Conservation (phyloP, 352 stramenopile genomes). For the Nothophytophthora sp. region DNA sequence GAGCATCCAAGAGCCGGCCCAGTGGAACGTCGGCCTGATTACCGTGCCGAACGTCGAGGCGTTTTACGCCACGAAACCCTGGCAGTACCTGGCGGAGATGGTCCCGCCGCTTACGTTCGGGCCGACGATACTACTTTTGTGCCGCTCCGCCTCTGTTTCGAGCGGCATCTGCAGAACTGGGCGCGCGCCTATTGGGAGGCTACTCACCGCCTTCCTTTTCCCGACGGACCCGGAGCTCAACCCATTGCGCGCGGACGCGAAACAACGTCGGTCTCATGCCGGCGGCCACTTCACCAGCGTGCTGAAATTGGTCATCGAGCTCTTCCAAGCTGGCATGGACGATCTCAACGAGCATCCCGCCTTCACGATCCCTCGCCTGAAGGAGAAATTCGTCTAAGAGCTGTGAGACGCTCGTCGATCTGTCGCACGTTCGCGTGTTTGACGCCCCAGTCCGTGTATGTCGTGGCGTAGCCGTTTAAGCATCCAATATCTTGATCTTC, state of each 20-base stretch:
- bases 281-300: not conserved
- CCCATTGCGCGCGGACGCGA: not conserved
- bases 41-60: not conserved
- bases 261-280: slow-evolving; percentile 1
- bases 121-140: not conserved
- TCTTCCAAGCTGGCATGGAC: slow-evolving; percentile 1
- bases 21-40: not conserved
- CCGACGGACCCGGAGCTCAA: not conserved
- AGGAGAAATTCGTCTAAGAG: not conserved
- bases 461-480: not conserved
- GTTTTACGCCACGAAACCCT: slow-evolving; percentile 1
- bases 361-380: not conserved
- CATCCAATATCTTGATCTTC: too few relatives aligned
- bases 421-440: not conserved
- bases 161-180: not conserved
- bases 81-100: not conserved
- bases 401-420: not conserved
- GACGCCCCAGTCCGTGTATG: not conserved
- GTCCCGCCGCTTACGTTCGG: not conserved
- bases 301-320: not conserved
- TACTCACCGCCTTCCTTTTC: not conserved
- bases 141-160: not conserved
- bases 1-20: not conserved
- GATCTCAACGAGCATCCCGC: not conserved
- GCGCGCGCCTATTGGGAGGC: slow-evolving; percentile 6